phyloP scores from a whole-genome alignment of 805 yeast genomes.

The Candida parachauliodes region DNA sequence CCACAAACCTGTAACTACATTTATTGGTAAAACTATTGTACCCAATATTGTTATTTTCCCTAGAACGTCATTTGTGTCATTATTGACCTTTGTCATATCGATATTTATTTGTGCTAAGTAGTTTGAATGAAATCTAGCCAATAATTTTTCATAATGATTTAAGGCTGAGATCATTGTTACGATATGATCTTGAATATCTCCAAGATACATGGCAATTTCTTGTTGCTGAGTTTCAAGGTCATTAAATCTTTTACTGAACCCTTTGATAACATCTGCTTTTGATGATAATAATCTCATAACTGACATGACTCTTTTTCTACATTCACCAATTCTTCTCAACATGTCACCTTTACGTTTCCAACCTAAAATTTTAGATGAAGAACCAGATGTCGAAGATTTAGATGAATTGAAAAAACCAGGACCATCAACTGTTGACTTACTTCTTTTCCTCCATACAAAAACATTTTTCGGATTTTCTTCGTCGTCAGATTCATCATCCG shows the following conservation, averaged over 20 bases:
- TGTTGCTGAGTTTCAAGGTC: slow-evolving; percentile 67
- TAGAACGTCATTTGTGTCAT: slow-evolving; percentile 93
- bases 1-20: slow-evolving; percentile 95
- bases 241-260: slow-evolving; percentile 84
- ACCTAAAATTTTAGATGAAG: slow-evolving; percentile 47
- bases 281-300: slow-evolving; percentile 78
- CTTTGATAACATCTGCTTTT: slow-evolving; percentile 97
- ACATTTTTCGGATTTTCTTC: slow-evolving; percentile 23
- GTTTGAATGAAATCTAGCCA: slow-evolving; percentile 94
- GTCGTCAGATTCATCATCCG: slow-evolving; percentile 25
- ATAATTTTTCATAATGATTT: slow-evolving; percentile 89
- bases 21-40: slow-evolving; percentile 92
- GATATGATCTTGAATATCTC: slow-evolving; percentile 97
- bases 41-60: slow-evolving; percentile 92
- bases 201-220: slow-evolving; percentile 91
- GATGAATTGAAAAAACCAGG: slow-evolving; percentile 6
- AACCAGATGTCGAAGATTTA: slow-evolving; percentile 26
- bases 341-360: slow-evolving; percentile 95
- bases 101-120: slow-evolving; percentile 95
- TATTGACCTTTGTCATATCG: slow-evolving; percentile 95
- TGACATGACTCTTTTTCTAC: slow-evolving; percentile 92
- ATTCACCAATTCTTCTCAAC: slow-evolving; percentile 92
- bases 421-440: slow-evolving; percentile 37
- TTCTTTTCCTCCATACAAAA: slow-evolving; percentile 31
- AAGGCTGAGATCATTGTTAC: slow-evolving; percentile 95